Evolutionary conservation across 345 rosid genomes (phyloP), one percentile per base, ranked within the genome.

Genomic region (Boechera retrofracta): DNA sequence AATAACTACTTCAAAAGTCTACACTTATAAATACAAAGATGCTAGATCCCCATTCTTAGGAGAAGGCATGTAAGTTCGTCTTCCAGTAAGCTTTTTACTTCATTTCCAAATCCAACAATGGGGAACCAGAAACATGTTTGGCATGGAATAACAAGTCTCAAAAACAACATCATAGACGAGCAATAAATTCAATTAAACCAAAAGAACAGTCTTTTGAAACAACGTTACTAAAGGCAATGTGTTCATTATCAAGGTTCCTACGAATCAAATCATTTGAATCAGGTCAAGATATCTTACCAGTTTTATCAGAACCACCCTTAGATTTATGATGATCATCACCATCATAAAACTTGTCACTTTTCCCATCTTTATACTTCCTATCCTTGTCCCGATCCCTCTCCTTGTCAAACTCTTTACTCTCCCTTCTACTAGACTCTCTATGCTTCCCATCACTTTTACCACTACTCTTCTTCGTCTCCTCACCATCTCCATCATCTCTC

Each of bases 361-460:
- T 93, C 4, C 87, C 82, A 33, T 89, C 93, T 64, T 80, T 89
- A 45, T 80, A 68, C 83, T 86, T 86, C 77, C 79, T 86, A 52
- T 84, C 88, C 56, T 79, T 82, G 6, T 81, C 87, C 64, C 79
- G 84, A 48, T 84, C 88, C 62, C 79, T 82, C n/a, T 81, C 87
- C 64, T 74, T 73, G 2, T 65, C 86, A 61, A 64, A 18, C n/a
- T 87, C 91, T 74, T 83, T 82, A 38, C 84, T 82, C 75, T 90
- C 98, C 79, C 83, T 89, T 49, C 91, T 80, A 75, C 85, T 86
- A 7, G 87, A 87, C 55, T 88, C 92, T 54, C 84, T 79, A 79
- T 87, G 91, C 80, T 82, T 93, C 44, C 90, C 88, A 66, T 89
- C 94, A 66, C 81, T 81, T 81, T 86, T 87, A 4, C 82, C 82